Evolutionary conservation across 1,284 basidiomycete species (phyloP).

Genomic region (Pseudozyma tsukubaensis): DNA sequence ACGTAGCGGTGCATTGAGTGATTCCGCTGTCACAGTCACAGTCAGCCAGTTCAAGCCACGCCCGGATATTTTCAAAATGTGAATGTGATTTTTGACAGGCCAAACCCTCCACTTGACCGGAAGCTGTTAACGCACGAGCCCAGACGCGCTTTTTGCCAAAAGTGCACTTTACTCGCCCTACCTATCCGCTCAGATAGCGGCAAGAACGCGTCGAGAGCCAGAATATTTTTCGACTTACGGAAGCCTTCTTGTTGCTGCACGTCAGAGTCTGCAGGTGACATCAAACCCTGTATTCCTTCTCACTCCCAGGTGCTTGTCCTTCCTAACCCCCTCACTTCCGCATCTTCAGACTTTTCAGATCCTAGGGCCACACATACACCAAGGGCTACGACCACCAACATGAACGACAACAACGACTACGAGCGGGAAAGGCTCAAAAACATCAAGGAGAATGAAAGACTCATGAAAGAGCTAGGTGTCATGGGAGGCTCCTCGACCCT

Average conservation of each 20-base stretch:
- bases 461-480: constrained; percentile 63
- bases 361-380: not conserved
- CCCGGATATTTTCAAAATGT: not conserved
- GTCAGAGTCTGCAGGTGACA: not conserved
- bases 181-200: not conserved
- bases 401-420: constrained; percentile 51
- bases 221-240: not conserved
- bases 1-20: constrained; percentile 25
- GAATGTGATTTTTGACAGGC: not conserved
- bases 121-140: no score
- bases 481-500: constrained; percentile 49
- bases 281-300: not conserved
- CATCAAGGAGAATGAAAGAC: constrained; percentile 63
- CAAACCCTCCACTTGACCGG: constrained; percentile 1
- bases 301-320: not conserved
- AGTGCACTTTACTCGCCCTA: not conserved
- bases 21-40: constrained; percentile 7
- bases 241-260: not conserved
- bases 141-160: no score
- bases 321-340: not conserved
- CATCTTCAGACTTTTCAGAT: not conserved
- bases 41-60: constrained; percentile 2
- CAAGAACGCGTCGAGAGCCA: constrained; percentile 5
- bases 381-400: constrained; percentile 1
- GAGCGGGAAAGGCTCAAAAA: constrained; percentile 64